Evolutionary conservation across 2,329 filamentous ascomycete species (phyloP), one percentile per base, ranked within the genome.

Genomic region (Diaporthe sp.): DNA sequence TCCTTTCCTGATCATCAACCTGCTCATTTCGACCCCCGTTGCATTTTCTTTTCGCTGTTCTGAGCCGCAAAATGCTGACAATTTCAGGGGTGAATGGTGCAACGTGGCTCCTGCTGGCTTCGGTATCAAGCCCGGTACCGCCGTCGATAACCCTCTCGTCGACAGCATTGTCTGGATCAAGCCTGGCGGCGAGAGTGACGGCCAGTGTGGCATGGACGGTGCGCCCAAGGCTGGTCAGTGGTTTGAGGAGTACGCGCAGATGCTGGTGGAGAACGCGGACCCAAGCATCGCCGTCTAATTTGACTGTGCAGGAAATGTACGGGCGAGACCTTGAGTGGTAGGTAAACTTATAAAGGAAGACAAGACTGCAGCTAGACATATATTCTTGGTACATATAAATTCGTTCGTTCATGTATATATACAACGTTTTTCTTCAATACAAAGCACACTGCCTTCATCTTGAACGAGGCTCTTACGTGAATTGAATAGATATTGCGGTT

Each of bases 91-190:
- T 22, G 60, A 66, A 50, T 66, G 60, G 60, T 66, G 60, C 28
- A 66, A 66, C 15, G 60, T 66, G 3, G 60, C 40, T 33, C 60
- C 60, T 1, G 60, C 60, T 33, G 60, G 60, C n/a, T 66, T n/a
- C 28, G 60, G 60, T 17, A 66, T 50, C 10, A 66, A 66, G 40
- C 60, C 60, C 28, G 60, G 82, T 25, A 84, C 83, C 10, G 77
- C 79, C 1, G 80, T 81, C 19, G 80, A 82, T 67, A 85, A 84
- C 77, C 77, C 78, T 1, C 74, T 82, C 70, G 79, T 87, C 4
- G 85, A 86, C 76, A 82, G 82, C 72, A 82, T 87, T 58, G 85
- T 86, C 19, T 87, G 85, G 85, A 81, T 85, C 67, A 87, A 87
- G 81, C 85, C 85, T 0, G 84, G 83, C 15, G 85, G 85, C 15